phyloP scores from a whole-genome alignment of 805 yeast genomes.

The Candida saitoana region DNA sequence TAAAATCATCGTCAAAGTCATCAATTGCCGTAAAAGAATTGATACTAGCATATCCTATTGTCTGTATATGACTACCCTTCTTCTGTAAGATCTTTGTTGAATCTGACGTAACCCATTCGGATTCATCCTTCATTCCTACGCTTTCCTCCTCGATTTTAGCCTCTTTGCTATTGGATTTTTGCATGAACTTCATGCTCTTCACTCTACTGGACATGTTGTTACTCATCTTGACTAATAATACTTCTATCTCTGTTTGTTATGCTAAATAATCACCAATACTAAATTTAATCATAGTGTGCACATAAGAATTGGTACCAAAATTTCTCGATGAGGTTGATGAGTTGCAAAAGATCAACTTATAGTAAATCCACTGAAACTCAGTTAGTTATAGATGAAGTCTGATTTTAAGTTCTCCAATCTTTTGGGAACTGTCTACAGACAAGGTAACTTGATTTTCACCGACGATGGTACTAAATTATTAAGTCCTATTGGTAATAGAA shows the following conservation, averaged over 20 bases:
- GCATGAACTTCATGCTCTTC: slow-evolving; percentile 74
- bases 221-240: slow-evolving; percentile 17
- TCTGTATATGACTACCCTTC: slow-evolving; percentile 19
- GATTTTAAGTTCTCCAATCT: slow-evolving; percentile 84
- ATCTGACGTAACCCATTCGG: slow-evolving; percentile 49
- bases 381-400: slow-evolving; percentile 58
- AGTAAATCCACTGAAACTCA: background rate
- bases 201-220: slow-evolving; percentile 56
- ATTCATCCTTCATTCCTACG: slow-evolving; percentile 43
- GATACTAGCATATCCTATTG: slow-evolving; percentile 42
- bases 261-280: too few relatives aligned
- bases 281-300: background rate
- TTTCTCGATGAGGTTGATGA: slow-evolving; percentile 6
- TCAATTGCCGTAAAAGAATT: slow-evolving; percentile 14
- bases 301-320: background rate
- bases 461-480: slow-evolving; percentile 79
- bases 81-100: slow-evolving; percentile 23
- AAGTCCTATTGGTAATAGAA: slow-evolving; percentile 93
- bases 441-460: slow-evolving; percentile 85
- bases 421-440: slow-evolving; percentile 89
- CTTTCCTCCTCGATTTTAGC: slow-evolving; percentile 29
- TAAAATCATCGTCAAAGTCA: slow-evolving; percentile 12
- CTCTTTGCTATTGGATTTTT: slow-evolving; percentile 23
- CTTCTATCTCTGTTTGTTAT: background rate
- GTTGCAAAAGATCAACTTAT: too few relatives aligned